Percentiles rank a stretch among this genome's conserved stretches.
These are phyloP conservation scores for Podospora appendiculata DNA, from an alignment of 495 filamentous ascomycete genomes.

Conservation along the genomic window DNA sequence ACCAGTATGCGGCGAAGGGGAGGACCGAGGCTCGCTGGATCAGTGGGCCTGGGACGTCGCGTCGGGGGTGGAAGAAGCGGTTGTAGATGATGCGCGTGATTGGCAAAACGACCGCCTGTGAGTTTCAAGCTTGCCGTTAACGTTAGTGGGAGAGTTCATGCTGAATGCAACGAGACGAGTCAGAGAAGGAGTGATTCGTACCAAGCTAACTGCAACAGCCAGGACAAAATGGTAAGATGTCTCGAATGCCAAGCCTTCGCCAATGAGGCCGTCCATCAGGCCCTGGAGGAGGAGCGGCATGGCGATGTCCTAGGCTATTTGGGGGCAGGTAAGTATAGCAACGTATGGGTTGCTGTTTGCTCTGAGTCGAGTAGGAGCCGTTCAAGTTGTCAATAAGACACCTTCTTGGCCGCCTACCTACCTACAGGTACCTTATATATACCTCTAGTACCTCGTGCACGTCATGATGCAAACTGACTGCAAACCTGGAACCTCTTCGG, in stretches of 20 bases:
- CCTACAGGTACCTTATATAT: too few relatives aligned
- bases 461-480: too few relatives aligned
- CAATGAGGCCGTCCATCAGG: neutral
- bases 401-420: too few relatives aligned
- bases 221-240: neutral
- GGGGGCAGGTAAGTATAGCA: too few relatives aligned
- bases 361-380: too few relatives aligned
- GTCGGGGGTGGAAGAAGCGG: conserved; percentile 47
- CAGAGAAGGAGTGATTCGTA: neutral
- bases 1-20: conserved; percentile 13
- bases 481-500: too few relatives aligned
- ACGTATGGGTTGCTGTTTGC: too few relatives aligned
- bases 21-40: conserved; percentile 33
- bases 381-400: too few relatives aligned
- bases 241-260: neutral
- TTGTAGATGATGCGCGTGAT: conserved; percentile 30
- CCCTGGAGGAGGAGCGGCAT: neutral
- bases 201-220: neutral
- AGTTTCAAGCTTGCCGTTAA: neutral
- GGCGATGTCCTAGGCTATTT: neutral
- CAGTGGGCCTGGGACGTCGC: conserved; percentile 43
- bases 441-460: too few relatives aligned
- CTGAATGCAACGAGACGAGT: neutral
- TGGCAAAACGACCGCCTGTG: neutral
- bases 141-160: neutral